phyloP scores from a whole-genome alignment of 495 filamentous ascomycete species.

The Aspergillus mulundensis region DNA sequence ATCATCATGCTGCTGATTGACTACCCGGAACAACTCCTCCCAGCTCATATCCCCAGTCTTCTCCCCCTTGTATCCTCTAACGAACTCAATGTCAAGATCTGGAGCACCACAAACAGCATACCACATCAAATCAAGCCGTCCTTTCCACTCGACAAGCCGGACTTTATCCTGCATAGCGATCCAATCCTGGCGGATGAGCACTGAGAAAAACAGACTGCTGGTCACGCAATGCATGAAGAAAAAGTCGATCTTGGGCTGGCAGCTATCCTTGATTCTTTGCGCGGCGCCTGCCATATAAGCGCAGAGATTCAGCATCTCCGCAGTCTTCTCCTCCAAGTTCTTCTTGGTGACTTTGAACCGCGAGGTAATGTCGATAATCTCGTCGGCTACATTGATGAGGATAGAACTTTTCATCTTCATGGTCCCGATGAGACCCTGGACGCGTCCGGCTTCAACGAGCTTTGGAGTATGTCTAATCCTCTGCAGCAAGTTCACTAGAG shows the following conservation, averaged over 20 bases:
- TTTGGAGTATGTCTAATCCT: background rate
- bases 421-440: slow-evolving; percentile 2
- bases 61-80: slow-evolving; percentile 17
- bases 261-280: slow-evolving; percentile 18
- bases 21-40: slow-evolving; percentile 21
- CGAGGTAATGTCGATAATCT: background rate
- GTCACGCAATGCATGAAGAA: slow-evolving; percentile 37
- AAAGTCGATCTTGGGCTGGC: slow-evolving; percentile 31
- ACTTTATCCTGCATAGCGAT: slow-evolving; percentile 22
- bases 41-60: slow-evolving; percentile 14
- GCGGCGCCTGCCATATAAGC: slow-evolving; percentile 24
- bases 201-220: slow-evolving; percentile 24
- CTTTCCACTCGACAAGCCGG: slow-evolving; percentile 33
- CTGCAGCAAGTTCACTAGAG: background rate
- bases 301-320: slow-evolving; percentile 30
- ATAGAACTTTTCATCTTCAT: slow-evolving; percentile 6
- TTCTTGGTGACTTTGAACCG: background rate
- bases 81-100: slow-evolving; percentile 13
- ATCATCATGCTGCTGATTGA: slow-evolving; percentile 29
- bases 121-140: slow-evolving; percentile 29
- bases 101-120: slow-evolving; percentile 23
- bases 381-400: background rate
- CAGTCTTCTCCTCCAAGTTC: slow-evolving; percentile 15
- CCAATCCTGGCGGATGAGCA: slow-evolving; percentile 21
- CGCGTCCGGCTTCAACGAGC: slow-evolving; percentile 19